These are phyloP conservation scores for Cardamine chenopodiifolia DNA, from an alignment of 345 rosid genomes.

Conservation along the genomic window DNA sequence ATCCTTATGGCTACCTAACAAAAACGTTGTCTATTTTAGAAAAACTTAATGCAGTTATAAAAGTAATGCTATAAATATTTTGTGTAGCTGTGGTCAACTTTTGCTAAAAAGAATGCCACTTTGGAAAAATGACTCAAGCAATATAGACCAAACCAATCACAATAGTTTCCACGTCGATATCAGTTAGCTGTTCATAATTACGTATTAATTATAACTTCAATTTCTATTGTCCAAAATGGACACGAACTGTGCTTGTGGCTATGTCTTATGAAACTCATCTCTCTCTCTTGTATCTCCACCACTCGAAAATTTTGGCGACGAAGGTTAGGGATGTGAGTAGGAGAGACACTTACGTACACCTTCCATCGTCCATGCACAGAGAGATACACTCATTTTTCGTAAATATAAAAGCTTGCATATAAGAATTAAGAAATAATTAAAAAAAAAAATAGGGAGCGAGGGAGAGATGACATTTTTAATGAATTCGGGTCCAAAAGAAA, in stretches of 20 bases:
- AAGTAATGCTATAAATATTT: background rate
- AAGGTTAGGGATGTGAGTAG: constrained; percentile 34
- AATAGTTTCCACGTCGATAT: constrained; percentile 31
- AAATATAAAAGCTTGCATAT: background rate
- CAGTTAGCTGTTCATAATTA: constrained; percentile 22
- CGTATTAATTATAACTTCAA: background rate
- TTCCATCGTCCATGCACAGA: constrained; percentile 40
- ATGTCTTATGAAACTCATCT: constrained; percentile 25
- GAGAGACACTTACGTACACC: constrained; percentile 43
- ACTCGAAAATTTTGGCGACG: background rate
- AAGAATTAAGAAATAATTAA: background rate
- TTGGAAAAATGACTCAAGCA: constrained; percentile 28
- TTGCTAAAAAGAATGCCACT: constrained; percentile 34
- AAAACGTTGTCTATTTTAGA: background rate
- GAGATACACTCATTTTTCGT: background rate
- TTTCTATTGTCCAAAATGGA: constrained; percentile 5
- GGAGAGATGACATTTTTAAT: constrained; percentile 6
- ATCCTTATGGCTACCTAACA: background rate
- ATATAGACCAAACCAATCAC: constrained; percentile 32
- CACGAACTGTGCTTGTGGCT: constrained; percentile 15
- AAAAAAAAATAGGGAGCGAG: background rate
- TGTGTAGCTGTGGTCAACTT: constrained; percentile 30
- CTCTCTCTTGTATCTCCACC: background rate
- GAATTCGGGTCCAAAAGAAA: constrained; percentile 38
- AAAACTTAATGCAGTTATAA: background rate